A percentile compares a stretch with the other conserved stretches of the same genome.
Conservation (phyloP, 306 rosid species). For the Albizia julibrissin region DNA sequence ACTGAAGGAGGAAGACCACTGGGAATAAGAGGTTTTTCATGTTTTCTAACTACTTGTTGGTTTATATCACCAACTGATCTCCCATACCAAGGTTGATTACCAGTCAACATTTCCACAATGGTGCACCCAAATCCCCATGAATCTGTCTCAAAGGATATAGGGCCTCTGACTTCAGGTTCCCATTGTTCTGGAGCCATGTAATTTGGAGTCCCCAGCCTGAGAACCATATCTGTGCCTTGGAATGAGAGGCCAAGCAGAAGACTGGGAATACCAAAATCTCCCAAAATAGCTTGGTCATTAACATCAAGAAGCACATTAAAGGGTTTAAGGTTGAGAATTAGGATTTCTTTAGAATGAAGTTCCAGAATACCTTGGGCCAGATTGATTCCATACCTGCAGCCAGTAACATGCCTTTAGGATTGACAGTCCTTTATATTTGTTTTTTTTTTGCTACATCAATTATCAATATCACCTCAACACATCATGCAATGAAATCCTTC, state of each 20-base stretch:
- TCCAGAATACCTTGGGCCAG: slow-evolving; percentile 71
- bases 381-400: slow-evolving; percentile 77
- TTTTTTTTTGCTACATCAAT: background rate
- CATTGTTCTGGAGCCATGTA: slow-evolving; percentile 99
- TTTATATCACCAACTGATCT: slow-evolving; percentile 62
- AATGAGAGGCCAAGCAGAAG: slow-evolving; percentile 68
- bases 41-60: slow-evolving; percentile 63
- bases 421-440: background rate
- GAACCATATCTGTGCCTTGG: slow-evolving; percentile 55
- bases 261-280: slow-evolving; percentile 86
- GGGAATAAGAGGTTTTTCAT: slow-evolving; percentile 79
- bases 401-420: slow-evolving; percentile 35
- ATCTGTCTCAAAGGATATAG: slow-evolving; percentile 85
- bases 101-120: slow-evolving; percentile 89
- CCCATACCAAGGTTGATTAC: slow-evolving; percentile 84
- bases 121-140: slow-evolving; percentile 95
- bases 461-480: slow-evolving; percentile 61
- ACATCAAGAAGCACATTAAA: slow-evolving; percentile 66
- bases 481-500: slow-evolving; percentile 66
- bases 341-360: slow-evolving; percentile 69
- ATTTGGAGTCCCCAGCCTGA: slow-evolving; percentile 84
- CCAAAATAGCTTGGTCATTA: slow-evolving; percentile 75
- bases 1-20: slow-evolving; percentile 81
- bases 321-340: slow-evolving; percentile 84
- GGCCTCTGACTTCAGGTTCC: slow-evolving; percentile 90